These are phyloP conservation scores for Fusarium praegraminearum DNA, from an alignment of 2,329 filamentous ascomycete genomes.

Conservation along the genomic window DNA sequence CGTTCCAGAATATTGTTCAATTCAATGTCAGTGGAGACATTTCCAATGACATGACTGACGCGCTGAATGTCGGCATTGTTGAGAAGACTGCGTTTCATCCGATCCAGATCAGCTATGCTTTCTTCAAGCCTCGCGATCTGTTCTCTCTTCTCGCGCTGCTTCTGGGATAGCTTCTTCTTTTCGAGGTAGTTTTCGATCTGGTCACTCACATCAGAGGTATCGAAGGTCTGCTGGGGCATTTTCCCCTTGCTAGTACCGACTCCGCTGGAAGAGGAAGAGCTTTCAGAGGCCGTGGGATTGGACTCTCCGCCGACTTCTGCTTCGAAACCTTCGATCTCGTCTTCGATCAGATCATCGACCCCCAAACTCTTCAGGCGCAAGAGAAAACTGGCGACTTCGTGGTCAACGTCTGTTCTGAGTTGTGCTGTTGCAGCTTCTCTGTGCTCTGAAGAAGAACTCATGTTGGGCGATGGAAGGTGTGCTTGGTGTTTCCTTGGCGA, in stretches of 20 bases:
- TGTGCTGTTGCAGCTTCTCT: background rate
- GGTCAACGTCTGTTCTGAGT: background rate
- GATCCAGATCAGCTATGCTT: background rate
- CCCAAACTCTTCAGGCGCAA: background rate
- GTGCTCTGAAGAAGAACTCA: background rate
- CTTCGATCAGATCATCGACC: background rate
- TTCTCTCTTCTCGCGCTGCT: background rate
- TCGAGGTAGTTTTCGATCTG: background rate
- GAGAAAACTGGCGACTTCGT: background rate
- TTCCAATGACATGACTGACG: background rate
- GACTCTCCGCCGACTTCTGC: background rate
- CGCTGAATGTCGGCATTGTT: background rate
- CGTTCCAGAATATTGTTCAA: background rate
- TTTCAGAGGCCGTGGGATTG: background rate
- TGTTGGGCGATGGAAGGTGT: background rate
- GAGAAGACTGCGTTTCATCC: background rate
- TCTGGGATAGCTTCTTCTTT: background rate
- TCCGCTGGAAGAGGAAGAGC: background rate
- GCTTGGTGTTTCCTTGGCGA: background rate
- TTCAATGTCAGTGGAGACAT: background rate
- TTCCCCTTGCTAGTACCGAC: background rate
- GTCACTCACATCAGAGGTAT: background rate
- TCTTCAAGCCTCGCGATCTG: background rate
- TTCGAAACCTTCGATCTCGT: background rate
- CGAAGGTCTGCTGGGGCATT: background rate